Conservation (phyloP, 73 alveolate genomes). For the Uronychia binucleata region DNA sequence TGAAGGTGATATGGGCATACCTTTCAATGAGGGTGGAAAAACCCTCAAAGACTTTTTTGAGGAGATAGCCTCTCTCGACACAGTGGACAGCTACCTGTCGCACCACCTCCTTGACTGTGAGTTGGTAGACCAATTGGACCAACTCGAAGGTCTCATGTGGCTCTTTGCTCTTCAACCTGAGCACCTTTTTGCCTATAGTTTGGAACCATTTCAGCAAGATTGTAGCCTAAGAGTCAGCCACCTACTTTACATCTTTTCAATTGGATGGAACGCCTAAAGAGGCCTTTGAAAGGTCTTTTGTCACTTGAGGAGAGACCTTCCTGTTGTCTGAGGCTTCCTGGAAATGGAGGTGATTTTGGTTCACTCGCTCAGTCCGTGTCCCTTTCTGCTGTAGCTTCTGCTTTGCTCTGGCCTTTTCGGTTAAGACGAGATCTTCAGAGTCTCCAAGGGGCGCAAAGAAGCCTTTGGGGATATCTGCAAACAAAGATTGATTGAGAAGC, state of each 20-base stretch:
- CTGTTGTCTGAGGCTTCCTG: no score
- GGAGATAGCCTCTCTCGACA: slow-evolving; percentile 32
- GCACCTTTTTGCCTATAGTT: slow-evolving; percentile 7
- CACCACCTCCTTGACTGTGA: slow-evolving; percentile 21
- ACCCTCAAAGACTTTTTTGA: slow-evolving; percentile 28
- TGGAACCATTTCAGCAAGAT: slow-evolving; percentile 40
- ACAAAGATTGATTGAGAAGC: neutral
- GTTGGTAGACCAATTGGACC: slow-evolving; percentile 12
- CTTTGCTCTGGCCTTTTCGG: neutral
- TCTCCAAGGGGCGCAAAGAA: neutral
- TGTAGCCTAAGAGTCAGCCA: no score
- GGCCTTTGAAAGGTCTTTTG: neutral
- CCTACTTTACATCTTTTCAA: slow-evolving; percentile 52
- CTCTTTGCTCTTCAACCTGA: neutral
- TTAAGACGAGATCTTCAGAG: no score
- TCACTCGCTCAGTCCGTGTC: neutral
- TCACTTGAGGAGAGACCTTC: no score
- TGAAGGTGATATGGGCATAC: neutral
- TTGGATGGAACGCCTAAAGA: slow-evolving; percentile 36
- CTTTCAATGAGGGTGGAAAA: slow-evolving; percentile 18
- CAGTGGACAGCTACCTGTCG: slow-evolving; percentile 48
- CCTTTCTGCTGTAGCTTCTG: no score
- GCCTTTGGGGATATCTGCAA: neutral
- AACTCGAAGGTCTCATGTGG: slow-evolving; percentile 10
- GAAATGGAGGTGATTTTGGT: no score